phyloP scores from a whole-genome alignment of 345 rosid genomes.

The Bruguiera sexangula region DNA sequence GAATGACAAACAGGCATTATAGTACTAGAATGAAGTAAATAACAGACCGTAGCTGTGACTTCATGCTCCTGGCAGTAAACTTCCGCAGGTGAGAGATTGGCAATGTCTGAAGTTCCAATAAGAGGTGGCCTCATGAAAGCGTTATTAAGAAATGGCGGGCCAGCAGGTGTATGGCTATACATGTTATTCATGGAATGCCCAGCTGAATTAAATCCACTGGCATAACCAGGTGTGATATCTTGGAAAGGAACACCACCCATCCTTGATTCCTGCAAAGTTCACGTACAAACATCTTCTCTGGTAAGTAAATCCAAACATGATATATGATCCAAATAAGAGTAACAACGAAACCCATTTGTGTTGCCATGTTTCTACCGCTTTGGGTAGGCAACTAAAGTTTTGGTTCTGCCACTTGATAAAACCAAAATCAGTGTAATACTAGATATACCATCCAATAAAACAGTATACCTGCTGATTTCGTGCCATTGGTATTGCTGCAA shows the following conservation, averaged over 20 bases:
- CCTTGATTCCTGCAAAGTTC: constrained; percentile 51
- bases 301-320: neutral
- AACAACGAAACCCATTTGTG: neutral
- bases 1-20: neutral
- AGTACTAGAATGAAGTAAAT: neutral
- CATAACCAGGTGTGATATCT: constrained; percentile 42
- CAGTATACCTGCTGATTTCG: constrained; percentile 42
- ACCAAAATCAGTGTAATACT: neutral
- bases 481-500: constrained; percentile 50
- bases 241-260: constrained; percentile 42
- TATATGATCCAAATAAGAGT: neutral
- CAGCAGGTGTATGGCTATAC: constrained; percentile 37
- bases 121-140: constrained; percentile 47
- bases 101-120: constrained; percentile 40
- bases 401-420: neutral
- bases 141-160: constrained; percentile 50
- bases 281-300: neutral
- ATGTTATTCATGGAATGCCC: constrained; percentile 50
- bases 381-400: neutral
- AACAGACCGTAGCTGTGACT: constrained; percentile 76
- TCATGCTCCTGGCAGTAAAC: constrained; percentile 77
- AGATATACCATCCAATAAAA: neutral
- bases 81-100: constrained; percentile 61
- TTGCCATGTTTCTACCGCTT: no score
- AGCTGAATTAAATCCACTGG: constrained; percentile 45